Base-by-base conservation (phyloP, 2,329 filamentous ascomycete genomes). In the Sporothrix pallida region DNA sequence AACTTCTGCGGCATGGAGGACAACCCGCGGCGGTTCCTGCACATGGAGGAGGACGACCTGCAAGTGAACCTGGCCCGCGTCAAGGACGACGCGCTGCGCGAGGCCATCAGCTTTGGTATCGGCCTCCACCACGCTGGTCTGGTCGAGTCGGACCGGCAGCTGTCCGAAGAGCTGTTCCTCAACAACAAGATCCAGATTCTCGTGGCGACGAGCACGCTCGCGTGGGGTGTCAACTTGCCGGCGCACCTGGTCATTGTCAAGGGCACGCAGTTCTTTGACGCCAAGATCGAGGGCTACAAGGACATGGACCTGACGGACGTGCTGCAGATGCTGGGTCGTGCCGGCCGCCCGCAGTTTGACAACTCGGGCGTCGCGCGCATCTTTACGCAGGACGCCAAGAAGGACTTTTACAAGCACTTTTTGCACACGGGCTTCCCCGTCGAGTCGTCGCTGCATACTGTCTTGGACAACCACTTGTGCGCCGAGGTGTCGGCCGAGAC, bases 241-340 rank as follows among this genome's bases (percentile, higher is more conserved):
- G 96, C 97, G 1, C 97, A 99, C 83, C 86, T 99, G 5, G 96
- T 99, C 2, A 93, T 99, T 1, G 97, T 99, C 75, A 99, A 99
- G 82, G 96, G 96, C 72, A 99, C 96, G 0, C 97, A 99, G 79
- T 99, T 93, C 84, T 99, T 97, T 80, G 96, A 99, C 79, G 96
- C 96, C 54, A 99, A 99, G 83, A 96, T 93, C 4, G 96, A 98
- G 84, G 95, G 92, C 0, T 99, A 99, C 84, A 96, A 93, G 80
- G 97, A 99, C 81, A 99, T 99, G 97, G 96, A 99, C 81, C 84
- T 99, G 74, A 99, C 96, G 0, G 96, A 99, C 82, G 96, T 99
- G 46, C 85, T 99, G 75, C 96, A 99, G 83, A 99, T 99, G 96
- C 86, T 99, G 42, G 96, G 96, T 78, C 92, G 96, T 83, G 96